A percentile compares a stretch with the other conserved stretches of the same genome.
Conservation (phyloP, 805 yeast genomes). For the Saccharomycopsis lassenensis region DNA sequence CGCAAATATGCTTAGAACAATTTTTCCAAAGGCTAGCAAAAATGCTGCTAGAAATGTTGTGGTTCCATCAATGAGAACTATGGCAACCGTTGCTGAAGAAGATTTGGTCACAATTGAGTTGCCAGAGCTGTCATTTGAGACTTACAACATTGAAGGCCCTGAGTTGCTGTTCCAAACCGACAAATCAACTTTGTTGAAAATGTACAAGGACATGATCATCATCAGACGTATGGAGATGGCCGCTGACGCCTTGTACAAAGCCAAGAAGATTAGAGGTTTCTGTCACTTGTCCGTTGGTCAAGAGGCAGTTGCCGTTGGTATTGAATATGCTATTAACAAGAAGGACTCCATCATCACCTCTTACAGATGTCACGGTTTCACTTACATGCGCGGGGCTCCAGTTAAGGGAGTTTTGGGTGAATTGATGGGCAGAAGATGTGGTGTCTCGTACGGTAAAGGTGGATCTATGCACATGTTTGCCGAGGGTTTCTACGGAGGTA, state of each 20-base stretch:
- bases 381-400: constrained; percentile 90
- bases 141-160: constrained; percentile 71
- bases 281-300: constrained; percentile 98
- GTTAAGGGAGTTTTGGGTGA: constrained; percentile 88
- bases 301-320: constrained; percentile 98
- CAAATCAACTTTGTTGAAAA: constrained; percentile 68
- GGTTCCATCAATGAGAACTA: no score
- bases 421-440: constrained; percentile 91
- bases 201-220: constrained; percentile 93
- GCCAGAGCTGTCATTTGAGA: constrained; percentile 76
- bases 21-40: no score
- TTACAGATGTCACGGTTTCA: constrained; percentile 98
- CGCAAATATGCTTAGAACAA: no score
- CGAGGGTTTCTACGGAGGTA: constrained; percentile 95
- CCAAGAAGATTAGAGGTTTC: constrained; percentile 97
- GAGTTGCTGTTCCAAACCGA: constrained; percentile 64
- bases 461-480: constrained; percentile 99
- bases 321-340: constrained; percentile 82
- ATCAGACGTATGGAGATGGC: constrained; percentile 99
- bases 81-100: constrained; percentile 25
- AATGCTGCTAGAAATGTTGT: no score
- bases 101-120: constrained; percentile 41
- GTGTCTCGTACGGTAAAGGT: constrained; percentile 96
- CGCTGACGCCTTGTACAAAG: constrained; percentile 94
- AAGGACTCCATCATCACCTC: constrained; percentile 90